Evolutionary conservation across 768 basidiomycete species (phyloP), one percentile per base, ranked within the genome.

Genomic region (Peribolospora kevripleyi): DNA sequence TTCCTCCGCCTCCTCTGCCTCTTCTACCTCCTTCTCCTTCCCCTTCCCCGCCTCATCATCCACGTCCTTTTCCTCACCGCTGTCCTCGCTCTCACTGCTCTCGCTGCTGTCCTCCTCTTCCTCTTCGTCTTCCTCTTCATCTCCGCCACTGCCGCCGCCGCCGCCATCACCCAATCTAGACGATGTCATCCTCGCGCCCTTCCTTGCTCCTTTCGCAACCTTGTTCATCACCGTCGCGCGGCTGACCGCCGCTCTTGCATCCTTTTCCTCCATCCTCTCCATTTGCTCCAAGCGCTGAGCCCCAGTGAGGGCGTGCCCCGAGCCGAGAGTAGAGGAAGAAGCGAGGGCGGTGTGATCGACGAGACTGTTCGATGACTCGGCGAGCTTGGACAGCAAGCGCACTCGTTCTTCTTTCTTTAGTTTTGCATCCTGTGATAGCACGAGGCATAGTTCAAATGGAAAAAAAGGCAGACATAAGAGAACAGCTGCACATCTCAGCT

Each of bases 321-420:
- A 80, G 11, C 87, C 86, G 54, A 93, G 75, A 1, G 80, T 81
- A 6, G 87, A 76, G 13, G 88, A 86, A 0, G 85, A 80, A 51
- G 82, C 78, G 37, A 93, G 70, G 25, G 74, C 65, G 10, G 80
- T 65, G 38, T 76, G 73, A 10, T 73, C 69, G 5, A 74, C 70
- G 47, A 82, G 68, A 42, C 79, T 71, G 2, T 81, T 77, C 69
- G 90, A 87, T 46, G 76, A 80, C 69, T 81, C 75, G 59, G 78
- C 75, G 58, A 93, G 71, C 65, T 83, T 86, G 60, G 84, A 76
- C 54, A 91, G 78, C 10, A 93, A 72, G 14, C 73, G 66, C 4
- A 76, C 63, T 48, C 87, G 76, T 58, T 85, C 84, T 63, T 93
- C 88, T 65, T 87, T 84, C 68, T 82, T 85, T 50, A 91, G 70